Base-by-base conservation (phyloP, 768 basidiomycete genomes). In the Megacollybia marginata region DNA sequence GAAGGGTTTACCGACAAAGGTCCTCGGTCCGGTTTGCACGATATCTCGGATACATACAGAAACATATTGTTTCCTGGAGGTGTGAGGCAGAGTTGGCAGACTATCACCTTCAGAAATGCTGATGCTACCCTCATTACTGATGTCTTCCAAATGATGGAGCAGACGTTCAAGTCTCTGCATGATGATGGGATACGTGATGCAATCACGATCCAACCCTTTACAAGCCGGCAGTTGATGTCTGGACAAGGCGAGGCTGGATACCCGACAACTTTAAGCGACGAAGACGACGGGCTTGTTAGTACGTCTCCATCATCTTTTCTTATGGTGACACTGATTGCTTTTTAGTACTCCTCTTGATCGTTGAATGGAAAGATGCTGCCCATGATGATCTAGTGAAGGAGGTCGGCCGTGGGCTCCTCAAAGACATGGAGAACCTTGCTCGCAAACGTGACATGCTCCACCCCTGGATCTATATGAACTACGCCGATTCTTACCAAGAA, bases 401-500 rank as follows among this genome's bases (percentile, higher is more conserved):
- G 9, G 38, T 33, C 36, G 44, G 45, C n/a, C 42, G 47, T 11
- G 51, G 47, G 12, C 44, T 53, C 19, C 10, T 31, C 16, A 33
- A 43, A n/a, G 50, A 52, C 49, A 13, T 42, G 5, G 35, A 40
- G 38, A 43, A 42, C 20, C 46, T 44, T 9, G 54, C 46, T n/a
- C 45, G 35, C 16, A 5, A 45, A 18, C 46, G 52, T 8, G 44
- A 33, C 9, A 43, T 56, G n/a, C 55, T 56, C 33, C 48, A 46
- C 33, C 51, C 51, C 9, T 55, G 48, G 50, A 48, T 56, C 4
- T 56, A 56, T 44, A 48, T 54, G 55, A 56, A 54, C 38, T 56
- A 56, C 36, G 55, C 53, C 9, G 40, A 44, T 7, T 19, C 9
- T 6, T 16, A 33, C 12, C 53, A 52, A 51, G 53, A 57, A 8